Percentiles rank a stretch among this genome's conserved stretches.
phyloP scores from a whole-genome alignment of 495 filamentous ascomycete genomes.

The Tuber aestivum region DNA sequence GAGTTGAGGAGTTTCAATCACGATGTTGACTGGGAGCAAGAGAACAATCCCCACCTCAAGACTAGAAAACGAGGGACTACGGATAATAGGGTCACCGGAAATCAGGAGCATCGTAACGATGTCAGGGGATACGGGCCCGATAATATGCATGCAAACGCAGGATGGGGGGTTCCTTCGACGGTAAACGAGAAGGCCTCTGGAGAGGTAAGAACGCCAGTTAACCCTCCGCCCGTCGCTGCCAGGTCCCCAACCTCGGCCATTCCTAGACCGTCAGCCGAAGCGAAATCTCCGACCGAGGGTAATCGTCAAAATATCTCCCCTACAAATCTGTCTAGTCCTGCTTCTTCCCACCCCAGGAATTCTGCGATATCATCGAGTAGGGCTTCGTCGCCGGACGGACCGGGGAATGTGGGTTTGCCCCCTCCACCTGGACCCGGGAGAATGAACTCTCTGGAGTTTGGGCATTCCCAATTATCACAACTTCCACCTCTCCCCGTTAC shows the following conservation, averaged over 20 bases:
- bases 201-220: not conserved
- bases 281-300: not conserved
- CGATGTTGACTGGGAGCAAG: slow-evolving; percentile 67
- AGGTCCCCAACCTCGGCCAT: not conserved
- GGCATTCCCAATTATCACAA: slow-evolving; percentile 57
- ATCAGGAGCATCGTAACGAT: slow-evolving; percentile 63
- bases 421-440: slow-evolving; percentile 50
- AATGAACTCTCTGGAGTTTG: slow-evolving; percentile 52
- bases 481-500: slow-evolving; percentile 59
- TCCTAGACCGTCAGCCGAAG: not conserved
- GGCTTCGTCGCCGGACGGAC: slow-evolving; percentile 41
- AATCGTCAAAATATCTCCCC: not conserved
- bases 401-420: slow-evolving; percentile 48
- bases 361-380: slow-evolving; percentile 25
- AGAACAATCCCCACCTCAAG: slow-evolving; percentile 57
- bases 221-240: not conserved
- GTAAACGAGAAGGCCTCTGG: not conserved
- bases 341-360: slow-evolving; percentile 18
- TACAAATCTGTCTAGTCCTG: slow-evolving; percentile 15
- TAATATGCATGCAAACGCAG: slow-evolving; percentile 45
- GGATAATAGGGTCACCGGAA: slow-evolving; percentile 60
- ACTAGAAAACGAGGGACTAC: slow-evolving; percentile 55
- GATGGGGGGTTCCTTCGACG: not conserved
- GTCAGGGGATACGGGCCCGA: slow-evolving; percentile 72
- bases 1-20: slow-evolving; percentile 75